Conservation (phyloP, 371 early-diverging fungal genomes). For the Fennellomyces sp. region DNA sequence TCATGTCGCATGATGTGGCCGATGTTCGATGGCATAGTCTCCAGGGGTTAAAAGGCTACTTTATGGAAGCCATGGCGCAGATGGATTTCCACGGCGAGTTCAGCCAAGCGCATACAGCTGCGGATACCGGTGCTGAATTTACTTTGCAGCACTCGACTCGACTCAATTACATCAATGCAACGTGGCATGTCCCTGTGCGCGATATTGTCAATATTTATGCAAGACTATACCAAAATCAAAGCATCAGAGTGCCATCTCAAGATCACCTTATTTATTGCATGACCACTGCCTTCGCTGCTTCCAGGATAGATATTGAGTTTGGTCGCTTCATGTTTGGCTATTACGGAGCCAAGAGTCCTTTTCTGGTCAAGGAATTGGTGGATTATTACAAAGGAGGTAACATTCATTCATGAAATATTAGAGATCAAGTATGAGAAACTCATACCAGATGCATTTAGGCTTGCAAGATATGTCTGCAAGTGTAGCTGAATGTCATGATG, state of each 20-base stretch:
- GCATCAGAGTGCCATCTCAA: not conserved
- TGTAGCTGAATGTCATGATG: constrained; percentile 66
- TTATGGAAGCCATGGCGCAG: constrained; percentile 69
- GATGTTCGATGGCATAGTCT: constrained; percentile 89
- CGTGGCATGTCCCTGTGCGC: constrained; percentile 78
- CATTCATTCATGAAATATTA: not conserved
- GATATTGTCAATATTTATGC: constrained; percentile 78
- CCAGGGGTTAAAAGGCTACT: constrained; percentile 65
- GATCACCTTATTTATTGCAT: constrained; percentile 60
- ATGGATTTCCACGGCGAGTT: constrained; percentile 66
- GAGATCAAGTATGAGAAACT: not conserved
- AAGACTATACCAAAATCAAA: constrained; percentile 32
- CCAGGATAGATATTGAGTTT: constrained; percentile 59
- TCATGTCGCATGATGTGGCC: constrained; percentile 81
- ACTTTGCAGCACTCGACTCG: constrained; percentile 55
- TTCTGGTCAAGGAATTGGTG: constrained; percentile 71
- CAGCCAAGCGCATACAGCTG: constrained; percentile 65
- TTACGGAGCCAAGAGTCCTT: constrained; percentile 62
- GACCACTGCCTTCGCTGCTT: constrained; percentile 64
- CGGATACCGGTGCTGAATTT: constrained; percentile 87
- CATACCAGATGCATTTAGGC: constrained; percentile 25
- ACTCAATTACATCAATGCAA: constrained; percentile 46
- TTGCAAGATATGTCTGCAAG: constrained; percentile 66
- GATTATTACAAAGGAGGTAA: constrained; percentile 78
- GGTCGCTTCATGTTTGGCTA: constrained; percentile 48